phyloP scores from a whole-genome alignment of 2,329 filamentous ascomycete species.

The Alternaria rosae region DNA sequence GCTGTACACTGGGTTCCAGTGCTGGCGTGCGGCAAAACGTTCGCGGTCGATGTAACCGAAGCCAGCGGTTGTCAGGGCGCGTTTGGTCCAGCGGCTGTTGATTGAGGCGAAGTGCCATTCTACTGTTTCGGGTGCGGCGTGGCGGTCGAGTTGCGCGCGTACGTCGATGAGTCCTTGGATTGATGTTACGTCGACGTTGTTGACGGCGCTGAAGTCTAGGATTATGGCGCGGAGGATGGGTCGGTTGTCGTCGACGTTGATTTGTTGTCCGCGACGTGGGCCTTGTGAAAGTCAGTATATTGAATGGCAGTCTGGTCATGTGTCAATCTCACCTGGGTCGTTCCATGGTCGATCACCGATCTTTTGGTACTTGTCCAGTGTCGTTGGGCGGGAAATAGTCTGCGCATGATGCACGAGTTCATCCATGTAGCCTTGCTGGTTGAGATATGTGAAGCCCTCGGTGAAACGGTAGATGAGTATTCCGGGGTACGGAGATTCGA shows the following conservation, averaged over 20 bases:
- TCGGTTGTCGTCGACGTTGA: slow-evolving; percentile 58
- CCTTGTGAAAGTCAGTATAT: neutral
- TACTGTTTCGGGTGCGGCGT: slow-evolving; percentile 79
- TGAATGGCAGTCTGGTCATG: neutral
- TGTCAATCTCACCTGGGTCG: slow-evolving; percentile 68
- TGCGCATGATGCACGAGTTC: slow-evolving; percentile 60
- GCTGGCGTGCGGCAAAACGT: slow-evolving; percentile 59
- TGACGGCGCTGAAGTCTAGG: slow-evolving; percentile 90
- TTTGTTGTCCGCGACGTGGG: slow-evolving; percentile 64
- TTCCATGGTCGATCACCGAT: slow-evolving; percentile 85
- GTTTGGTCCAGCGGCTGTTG: slow-evolving; percentile 92
- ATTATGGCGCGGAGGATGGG: slow-evolving; percentile 88
- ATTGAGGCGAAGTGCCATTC: slow-evolving; percentile 98
- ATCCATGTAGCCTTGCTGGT: slow-evolving; percentile 87
- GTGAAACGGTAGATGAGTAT: slow-evolving; percentile 96
- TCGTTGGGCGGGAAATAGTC: slow-evolving; percentile 76
- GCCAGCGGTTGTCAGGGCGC: slow-evolving; percentile 82
- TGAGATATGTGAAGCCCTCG: slow-evolving; percentile 96
- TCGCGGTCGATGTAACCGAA: slow-evolving; percentile 74
- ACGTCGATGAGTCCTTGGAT: slow-evolving; percentile 93
- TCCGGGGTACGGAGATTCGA: slow-evolving; percentile 86
- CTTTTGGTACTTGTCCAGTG: slow-evolving; percentile 67
- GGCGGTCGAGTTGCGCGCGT: slow-evolving; percentile 89
- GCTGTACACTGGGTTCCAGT: slow-evolving; percentile 93
- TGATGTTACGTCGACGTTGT: slow-evolving; percentile 92